A percentile compares a stretch with the other conserved stretches of the same genome.
Evolutionary conservation across 2,329 filamentous ascomycete genomes (phyloP).

Genomic region (Paecilomyces niveus): DNA sequence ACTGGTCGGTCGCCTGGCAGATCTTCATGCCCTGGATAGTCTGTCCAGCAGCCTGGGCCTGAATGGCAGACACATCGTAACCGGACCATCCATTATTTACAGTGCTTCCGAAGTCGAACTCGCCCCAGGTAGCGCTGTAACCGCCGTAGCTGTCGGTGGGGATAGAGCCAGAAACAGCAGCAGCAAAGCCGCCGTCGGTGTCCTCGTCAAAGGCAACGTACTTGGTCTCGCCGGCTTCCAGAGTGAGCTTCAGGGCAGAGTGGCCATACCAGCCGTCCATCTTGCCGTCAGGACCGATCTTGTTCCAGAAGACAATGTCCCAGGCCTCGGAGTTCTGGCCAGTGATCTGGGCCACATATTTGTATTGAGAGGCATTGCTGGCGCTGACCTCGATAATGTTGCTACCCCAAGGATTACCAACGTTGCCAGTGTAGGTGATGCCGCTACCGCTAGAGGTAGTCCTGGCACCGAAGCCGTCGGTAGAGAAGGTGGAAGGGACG

Average conservation of each 20-base stretch:
- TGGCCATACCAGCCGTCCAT: constrained; percentile 30
- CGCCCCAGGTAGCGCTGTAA: constrained; percentile 27
- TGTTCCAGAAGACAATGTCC: constrained; percentile 33
- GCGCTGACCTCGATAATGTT: constrained; percentile 30
- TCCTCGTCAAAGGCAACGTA: constrained; percentile 31
- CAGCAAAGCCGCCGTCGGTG: constrained; percentile 28
- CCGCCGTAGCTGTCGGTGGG: constrained; percentile 19
- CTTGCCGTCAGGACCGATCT: constrained; percentile 25
- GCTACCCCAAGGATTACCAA: constrained; percentile 30
- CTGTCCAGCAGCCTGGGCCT: constrained; percentile 22
- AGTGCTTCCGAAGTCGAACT: constrained; percentile 25
- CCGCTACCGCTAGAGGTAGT: constrained; percentile 14
- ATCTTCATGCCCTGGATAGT: constrained; percentile 31
- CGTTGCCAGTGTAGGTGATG: constrained; percentile 18
- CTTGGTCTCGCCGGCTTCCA: constrained; percentile 26
- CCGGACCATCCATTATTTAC: constrained; percentile 25
- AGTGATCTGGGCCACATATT: constrained; percentile 25
- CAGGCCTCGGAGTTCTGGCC: constrained; percentile 22
- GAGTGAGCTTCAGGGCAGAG: constrained; percentile 23
- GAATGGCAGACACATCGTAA: constrained; percentile 28
- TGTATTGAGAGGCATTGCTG: constrained; percentile 24
- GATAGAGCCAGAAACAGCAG: constrained; percentile 16
- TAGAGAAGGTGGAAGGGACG: neutral
- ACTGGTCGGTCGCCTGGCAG: constrained; percentile 21
- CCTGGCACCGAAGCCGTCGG: constrained; percentile 9